These are phyloP conservation scores for Pilaira anomala DNA, from an alignment of 192 early-diverging fungal species.

Conservation along the genomic window DNA sequence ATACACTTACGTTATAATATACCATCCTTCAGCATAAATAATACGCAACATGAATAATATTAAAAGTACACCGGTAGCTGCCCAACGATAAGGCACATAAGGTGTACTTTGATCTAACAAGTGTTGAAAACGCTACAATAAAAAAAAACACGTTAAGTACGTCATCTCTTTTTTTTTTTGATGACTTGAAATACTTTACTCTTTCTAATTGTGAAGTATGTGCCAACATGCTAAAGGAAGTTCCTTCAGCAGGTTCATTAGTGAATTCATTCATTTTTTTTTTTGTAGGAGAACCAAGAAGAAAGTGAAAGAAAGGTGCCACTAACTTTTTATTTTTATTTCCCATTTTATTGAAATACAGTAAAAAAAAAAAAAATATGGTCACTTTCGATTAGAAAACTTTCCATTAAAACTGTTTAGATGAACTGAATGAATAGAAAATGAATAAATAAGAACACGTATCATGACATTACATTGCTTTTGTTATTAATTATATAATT, in stretches of 20 bases:
- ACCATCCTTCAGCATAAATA: slow-evolving; percentile 86
- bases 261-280: slow-evolving; percentile 12
- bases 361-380: too few species aligned
- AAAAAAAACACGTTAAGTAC: not conserved
- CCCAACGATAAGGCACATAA: slow-evolving; percentile 73
- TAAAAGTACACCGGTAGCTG: slow-evolving; percentile 53
- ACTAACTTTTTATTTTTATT: too few species aligned
- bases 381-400: too few species aligned
- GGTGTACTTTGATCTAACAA: slow-evolving; percentile 83
- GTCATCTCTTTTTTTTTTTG: not conserved
- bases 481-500: too few species aligned
- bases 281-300: not conserved
- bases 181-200: slow-evolving; percentile 8
- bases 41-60: slow-evolving; percentile 77
- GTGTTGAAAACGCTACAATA: slow-evolving; percentile 70
- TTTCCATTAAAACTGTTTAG: too few species aligned
- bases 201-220: slow-evolving; percentile 32
- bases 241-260: slow-evolving; percentile 15
- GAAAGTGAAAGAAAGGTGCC: not conserved
- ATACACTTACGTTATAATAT: slow-evolving; percentile 84
- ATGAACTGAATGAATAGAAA: too few species aligned
- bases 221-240: slow-evolving; percentile 23
- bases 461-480: too few species aligned
- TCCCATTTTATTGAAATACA: too few species aligned
- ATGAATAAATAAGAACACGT: too few species aligned